A percentile compares a stretch with the other conserved stretches of the same genome.
phyloP scores from a whole-genome alignment of 75 land plant genomes.

The Isoetes taiwanensis region DNA sequence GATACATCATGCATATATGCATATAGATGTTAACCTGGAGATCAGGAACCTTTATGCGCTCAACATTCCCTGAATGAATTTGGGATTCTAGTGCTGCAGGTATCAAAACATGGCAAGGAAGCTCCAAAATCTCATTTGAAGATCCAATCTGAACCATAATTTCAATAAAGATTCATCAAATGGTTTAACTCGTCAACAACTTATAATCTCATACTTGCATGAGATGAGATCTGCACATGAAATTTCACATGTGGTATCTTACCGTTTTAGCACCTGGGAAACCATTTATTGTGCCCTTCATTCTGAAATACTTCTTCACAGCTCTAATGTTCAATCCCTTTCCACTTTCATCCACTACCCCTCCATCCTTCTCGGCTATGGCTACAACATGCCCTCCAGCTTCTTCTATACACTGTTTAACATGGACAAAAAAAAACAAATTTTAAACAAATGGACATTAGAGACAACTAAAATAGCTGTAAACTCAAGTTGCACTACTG shows the following conservation, averaged over 20 bases:
- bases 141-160: slow-evolving; percentile 14
- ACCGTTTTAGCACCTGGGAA: slow-evolving; percentile 27
- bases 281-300: slow-evolving; percentile 30
- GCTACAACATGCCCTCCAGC: slow-evolving; percentile 25
- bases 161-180: not conserved
- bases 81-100: slow-evolving; percentile 29
- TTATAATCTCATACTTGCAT: not conserved
- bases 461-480: too few species aligned
- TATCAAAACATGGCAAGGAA: slow-evolving; percentile 28
- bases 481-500: too few species aligned
- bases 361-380: slow-evolving; percentile 27
- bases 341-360: slow-evolving; percentile 18
- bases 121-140: slow-evolving; percentile 19
- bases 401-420: slow-evolving; percentile 20
- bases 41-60: slow-evolving; percentile 15
- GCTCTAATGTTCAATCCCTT: slow-evolving; percentile 16
- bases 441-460: too few species aligned
- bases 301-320: slow-evolving; percentile 16
- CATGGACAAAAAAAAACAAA: not conserved
- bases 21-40: not conserved
- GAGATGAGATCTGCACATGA: not conserved
- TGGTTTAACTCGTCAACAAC: not conserved
- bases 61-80: slow-evolving; percentile 26
- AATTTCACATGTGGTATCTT: slow-evolving; percentile 5
- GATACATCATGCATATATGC: not conserved